Base-by-base conservation (phyloP, 2,329 filamentous ascomycete genomes). In the Monosporascus sp. region DNA sequence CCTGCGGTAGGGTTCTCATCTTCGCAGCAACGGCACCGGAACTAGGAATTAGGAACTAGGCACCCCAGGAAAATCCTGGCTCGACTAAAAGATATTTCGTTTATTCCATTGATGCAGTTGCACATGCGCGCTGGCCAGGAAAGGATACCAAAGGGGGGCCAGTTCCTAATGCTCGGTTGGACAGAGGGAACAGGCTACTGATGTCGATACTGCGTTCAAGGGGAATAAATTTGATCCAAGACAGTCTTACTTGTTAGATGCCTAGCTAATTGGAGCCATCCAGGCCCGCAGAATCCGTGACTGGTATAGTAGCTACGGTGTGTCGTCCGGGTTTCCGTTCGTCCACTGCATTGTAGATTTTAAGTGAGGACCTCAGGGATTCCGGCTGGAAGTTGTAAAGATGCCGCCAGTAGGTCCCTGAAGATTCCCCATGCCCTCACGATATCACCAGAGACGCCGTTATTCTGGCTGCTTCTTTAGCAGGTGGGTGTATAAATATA, bases 31-130 rank as follows among this genome's bases (percentile, higher is more conserved):
- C 54, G 60, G 60, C 58, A 61, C 57, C 17, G 25, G 25, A 46
- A 46, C 8, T 46, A 46, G 42, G 42, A 46, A 46, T 57, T 60
- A 62, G 58, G 60, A 62, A 54, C 51, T 57, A 56, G 63, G 56
- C 58, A 59, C 58, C 55, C 63, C 57, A 61, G 57, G 60, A 61
- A 64, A 54, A 64, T 58, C 63, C 59, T 63, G 65, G 59, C 63
- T 63, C 63, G 60, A 62, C 64, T 59, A 55, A 59, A 68, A 65
- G 66, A 67, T 60, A 65, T 68, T 68, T 67, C 61, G 61, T 65
- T 68, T 64, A 57, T 59, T 55, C 57, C 61, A 55, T 58, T 58
- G 62, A 59, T 58, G 57, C 60, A 60, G 57, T 51, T 46, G 20
- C 39, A 42, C 18, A 41, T 25, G 54, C 60, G 55, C 57, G 57